A percentile compares a stretch with the other conserved stretches of the same genome.
Conservation (phyloP, 768 basidiomycete genomes). For the Hysterangium stoloniferum region DNA sequence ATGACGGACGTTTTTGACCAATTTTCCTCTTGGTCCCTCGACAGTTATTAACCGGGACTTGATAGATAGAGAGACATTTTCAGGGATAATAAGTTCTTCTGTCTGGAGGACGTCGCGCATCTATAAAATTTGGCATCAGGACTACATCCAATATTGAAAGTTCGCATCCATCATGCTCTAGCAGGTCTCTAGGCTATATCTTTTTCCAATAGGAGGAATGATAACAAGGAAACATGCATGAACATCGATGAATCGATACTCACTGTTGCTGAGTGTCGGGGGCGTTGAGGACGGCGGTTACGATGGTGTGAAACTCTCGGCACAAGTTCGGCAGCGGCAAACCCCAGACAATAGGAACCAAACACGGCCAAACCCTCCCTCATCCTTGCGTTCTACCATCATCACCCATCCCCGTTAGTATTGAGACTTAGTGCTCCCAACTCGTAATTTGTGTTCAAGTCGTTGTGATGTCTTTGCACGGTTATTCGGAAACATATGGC, state of each 20-base stretch:
- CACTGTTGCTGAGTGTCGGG: slow-evolving; percentile 4
- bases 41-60: slow-evolving; percentile 91
- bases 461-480: slow-evolving; percentile 11
- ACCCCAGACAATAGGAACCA: slow-evolving; percentile 5
- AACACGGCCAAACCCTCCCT: slow-evolving; percentile 14
- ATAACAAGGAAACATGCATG: background rate
- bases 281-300: slow-evolving; percentile 9
- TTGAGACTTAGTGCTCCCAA: background rate
- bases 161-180: slow-evolving; percentile 4
- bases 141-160: slow-evolving; percentile 2
- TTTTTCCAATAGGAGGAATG: background rate
- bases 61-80: slow-evolving; percentile 75
- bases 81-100: slow-evolving; percentile 87
- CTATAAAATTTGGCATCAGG: slow-evolving; percentile 29
- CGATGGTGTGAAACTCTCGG: background rate
- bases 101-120: slow-evolving; percentile 92
- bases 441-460: background rate
- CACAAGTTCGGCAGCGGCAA: slow-evolving; percentile 1
- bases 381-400: slow-evolving; percentile 40
- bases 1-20: slow-evolving; percentile 89
- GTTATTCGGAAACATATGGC: slow-evolving; percentile 9
- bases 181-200: background rate
- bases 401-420: slow-evolving; percentile 32
- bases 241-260: background rate
- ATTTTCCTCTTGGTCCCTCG: slow-evolving; percentile 84